Evolutionary conservation across 2,329 filamentous ascomycete species (phyloP).

Genomic region (Colletotrichum brevisporum): DNA sequence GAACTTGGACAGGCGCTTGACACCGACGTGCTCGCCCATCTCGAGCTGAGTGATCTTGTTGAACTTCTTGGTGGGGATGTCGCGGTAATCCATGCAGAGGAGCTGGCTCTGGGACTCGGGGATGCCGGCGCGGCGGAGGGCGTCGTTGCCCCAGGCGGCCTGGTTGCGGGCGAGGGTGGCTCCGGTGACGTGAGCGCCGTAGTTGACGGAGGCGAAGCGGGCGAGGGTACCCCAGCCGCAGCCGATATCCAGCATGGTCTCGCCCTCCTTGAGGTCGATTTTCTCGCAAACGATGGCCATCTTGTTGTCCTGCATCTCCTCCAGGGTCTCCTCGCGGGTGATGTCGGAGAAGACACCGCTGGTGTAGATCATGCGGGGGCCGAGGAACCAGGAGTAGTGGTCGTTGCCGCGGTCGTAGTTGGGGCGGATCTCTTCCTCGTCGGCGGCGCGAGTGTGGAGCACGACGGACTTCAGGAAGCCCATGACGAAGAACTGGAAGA

Average conservation of each 20-base stretch:
- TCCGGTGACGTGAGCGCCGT: constrained; percentile 87
- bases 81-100: constrained; percentile 97
- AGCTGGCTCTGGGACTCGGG: constrained; percentile 91
- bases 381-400: constrained; percentile 98
- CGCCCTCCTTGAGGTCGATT: constrained; percentile 85
- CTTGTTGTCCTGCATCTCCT: constrained; percentile 98
- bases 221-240: constrained; percentile 98
- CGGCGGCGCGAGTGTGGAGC: constrained; percentile 92
- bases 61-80: constrained; percentile 87
- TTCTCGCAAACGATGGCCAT: constrained; percentile 95
- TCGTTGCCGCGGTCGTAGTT: constrained; percentile 99
- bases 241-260: constrained; percentile 92
- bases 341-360: constrained; percentile 93
- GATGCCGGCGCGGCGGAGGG: constrained; percentile 85
- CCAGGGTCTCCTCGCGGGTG: constrained; percentile 88
- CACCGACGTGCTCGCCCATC: constrained; percentile 99
- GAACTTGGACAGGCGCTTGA: constrained; percentile 87
- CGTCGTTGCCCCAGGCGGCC: constrained; percentile 95
- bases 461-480: constrained; percentile 88
- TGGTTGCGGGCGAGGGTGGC: constrained; percentile 96
- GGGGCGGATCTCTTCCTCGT: constrained; percentile 97
- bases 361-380: constrained; percentile 99
- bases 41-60: constrained; percentile 98
- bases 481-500: constrained; percentile 91
- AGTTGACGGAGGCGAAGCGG: constrained; percentile 93